Base-by-base conservation (phyloP, 768 basidiomycete species). In the Lentinula edodes region DNA sequence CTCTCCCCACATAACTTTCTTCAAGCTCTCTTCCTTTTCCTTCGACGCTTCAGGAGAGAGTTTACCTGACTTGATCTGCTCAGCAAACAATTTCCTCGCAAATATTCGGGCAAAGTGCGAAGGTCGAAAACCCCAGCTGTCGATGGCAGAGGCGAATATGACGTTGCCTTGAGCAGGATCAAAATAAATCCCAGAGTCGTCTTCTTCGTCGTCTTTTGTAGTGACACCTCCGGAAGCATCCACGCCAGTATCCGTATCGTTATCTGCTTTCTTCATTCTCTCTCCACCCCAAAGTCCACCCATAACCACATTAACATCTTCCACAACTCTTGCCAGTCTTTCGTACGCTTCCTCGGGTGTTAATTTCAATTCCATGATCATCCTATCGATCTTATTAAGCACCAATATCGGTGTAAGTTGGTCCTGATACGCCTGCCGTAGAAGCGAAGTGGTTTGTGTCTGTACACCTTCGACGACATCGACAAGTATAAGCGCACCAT, bases 391-490 rank as follows among this genome's bases (percentile, higher is more conserved):
- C 73, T 98, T 98, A 78, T 98, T 98, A 76, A 99, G 92, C 52
- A 99, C 91, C 56, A 99, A 87, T 56, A 99, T 85, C 13, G 97
- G 97, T 5, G 84, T 84, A 43, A 99, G 78, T 62, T 86, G 81
- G 69, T 98, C 95, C 63, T 88, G 77, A 92, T 95, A 95, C 51
- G 95, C 94, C 78, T 98, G 95, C 45, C 93, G 83, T 2, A 99
- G 83, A 15, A 99, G 97, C 8, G 96, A 86, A 64, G 98, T 91
- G 0, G 97, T 98, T 94, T 98, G 97, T 1, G 96, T 98, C 72
- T 95, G 98, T 20, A 99, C 97, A 12, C 97, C 97, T 75, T 98
- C 97, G 1, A 98, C 93, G 1, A 92, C 94, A 71, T 99, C 97
- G 1, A 99, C 94, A 5, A 99, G 77, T 43, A 99, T 91, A 6